Evolutionary conservation across 495 filamentous ascomycete genomes (phyloP).

Genomic region (Hypoxylon trugodes): DNA sequence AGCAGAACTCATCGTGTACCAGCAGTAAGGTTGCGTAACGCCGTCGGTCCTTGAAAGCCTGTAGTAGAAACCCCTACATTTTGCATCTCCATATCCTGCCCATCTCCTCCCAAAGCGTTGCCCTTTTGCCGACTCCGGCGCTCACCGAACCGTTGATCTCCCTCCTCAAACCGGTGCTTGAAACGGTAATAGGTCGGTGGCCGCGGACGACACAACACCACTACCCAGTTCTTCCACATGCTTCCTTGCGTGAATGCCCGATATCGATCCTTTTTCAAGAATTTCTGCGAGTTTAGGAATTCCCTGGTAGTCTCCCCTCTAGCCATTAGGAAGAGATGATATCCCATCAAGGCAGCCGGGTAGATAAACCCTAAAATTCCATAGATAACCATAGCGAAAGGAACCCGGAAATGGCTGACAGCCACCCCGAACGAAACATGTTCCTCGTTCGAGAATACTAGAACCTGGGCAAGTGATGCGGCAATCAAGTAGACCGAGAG

Average conservation of each 20-base stretch:
- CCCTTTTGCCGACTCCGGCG: slow-evolving; percentile 27
- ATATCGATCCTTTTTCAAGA: slow-evolving; percentile 88
- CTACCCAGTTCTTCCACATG: slow-evolving; percentile 78
- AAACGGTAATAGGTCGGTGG: slow-evolving; percentile 92
- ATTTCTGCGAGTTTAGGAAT: slow-evolving; percentile 95
- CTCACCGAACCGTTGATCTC: slow-evolving; percentile 81
- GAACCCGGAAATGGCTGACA: slow-evolving; percentile 75
- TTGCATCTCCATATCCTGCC: slow-evolving; percentile 56
- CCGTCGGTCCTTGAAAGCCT: slow-evolving; percentile 48
- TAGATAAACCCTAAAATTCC: slow-evolving; percentile 78
- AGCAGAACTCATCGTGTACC: slow-evolving; percentile 20
- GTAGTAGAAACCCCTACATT: slow-evolving; percentile 41
- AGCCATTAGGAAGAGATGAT: slow-evolving; percentile 89
- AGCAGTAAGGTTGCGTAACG: slow-evolving; percentile 41
- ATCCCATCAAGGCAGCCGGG: slow-evolving; percentile 81
- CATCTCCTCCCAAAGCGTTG: slow-evolving; percentile 5
- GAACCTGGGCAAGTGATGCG: slow-evolving; percentile 79
- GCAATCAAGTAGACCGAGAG: slow-evolving; percentile 78
- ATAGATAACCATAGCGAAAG: slow-evolving; percentile 91
- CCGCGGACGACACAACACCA: slow-evolving; percentile 82
- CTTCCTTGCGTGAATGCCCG: slow-evolving; percentile 86
- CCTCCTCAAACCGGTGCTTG: slow-evolving; percentile 76
- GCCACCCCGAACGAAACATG: slow-evolving; percentile 69
- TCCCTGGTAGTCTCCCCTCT: slow-evolving; percentile 95
- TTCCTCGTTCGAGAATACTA: slow-evolving; percentile 71